Percentiles rank a stretch among this genome's conserved stretches.
phyloP scores from a whole-genome alignment of 805 yeast genomes.

The Saccharomycopsis amapae region DNA sequence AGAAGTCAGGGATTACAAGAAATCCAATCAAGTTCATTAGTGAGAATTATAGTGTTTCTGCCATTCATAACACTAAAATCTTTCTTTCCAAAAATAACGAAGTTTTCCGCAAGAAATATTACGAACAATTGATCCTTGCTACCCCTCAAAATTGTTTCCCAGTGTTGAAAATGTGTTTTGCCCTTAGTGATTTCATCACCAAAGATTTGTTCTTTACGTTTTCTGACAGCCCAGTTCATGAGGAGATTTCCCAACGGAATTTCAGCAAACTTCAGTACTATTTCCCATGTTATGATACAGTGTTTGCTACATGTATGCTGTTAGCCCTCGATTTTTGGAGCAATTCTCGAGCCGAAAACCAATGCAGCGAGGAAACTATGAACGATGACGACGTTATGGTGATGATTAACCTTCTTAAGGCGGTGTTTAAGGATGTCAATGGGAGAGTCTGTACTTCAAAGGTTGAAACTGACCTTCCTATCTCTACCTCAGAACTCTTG shows the following conservation, averaged over 20 bases:
- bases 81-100: constrained; percentile 52
- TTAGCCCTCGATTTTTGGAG: constrained; percentile 43
- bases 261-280: constrained; percentile 3
- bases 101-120: constrained; percentile 53
- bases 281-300: background rate
- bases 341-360: constrained; percentile 48
- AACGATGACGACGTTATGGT: constrained; percentile 43
- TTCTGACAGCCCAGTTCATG: constrained; percentile 3
- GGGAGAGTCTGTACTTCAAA: background rate
- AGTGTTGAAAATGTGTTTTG: constrained; percentile 33
- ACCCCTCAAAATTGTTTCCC: constrained; percentile 48
- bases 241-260: background rate
- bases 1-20: constrained; percentile 40
- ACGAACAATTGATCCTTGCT: constrained; percentile 55
- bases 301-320: constrained; percentile 33
- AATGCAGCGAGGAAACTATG: constrained; percentile 37
- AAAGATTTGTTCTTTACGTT: constrained; percentile 23
- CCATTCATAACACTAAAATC: constrained; percentile 46
- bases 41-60: constrained; percentile 40
- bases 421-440: constrained; percentile 29
- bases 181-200: constrained; percentile 28
- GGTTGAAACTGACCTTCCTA: no score
- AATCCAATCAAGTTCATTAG: constrained; percentile 38
- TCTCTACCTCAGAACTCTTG: no score
- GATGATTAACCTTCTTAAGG: constrained; percentile 38